These are phyloP conservation scores for Albifimbria verrucaria DNA, from an alignment of 2,329 filamentous ascomycete species.

Conservation along the genomic window DNA sequence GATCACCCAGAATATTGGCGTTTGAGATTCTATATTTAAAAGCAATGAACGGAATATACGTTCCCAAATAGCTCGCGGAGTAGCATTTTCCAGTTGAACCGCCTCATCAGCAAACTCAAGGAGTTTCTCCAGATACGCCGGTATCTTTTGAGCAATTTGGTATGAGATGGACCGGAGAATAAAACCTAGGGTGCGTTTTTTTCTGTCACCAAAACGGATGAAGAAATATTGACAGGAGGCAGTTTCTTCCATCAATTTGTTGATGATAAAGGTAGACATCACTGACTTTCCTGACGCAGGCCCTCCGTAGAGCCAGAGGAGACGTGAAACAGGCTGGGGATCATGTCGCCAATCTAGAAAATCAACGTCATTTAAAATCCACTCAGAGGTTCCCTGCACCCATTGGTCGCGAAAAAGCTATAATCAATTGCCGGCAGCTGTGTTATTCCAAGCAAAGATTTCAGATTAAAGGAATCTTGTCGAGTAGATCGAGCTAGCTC, in stretches of 20 bases:
- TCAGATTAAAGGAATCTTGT: constrained; percentile 7
- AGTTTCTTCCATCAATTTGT: constrained; percentile 16
- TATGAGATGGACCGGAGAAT: constrained; percentile 27
- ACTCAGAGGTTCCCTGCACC: constrained; percentile 22
- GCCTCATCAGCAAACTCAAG: constrained; percentile 17
- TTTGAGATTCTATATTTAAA: constrained; percentile 15
- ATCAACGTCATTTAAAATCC: constrained; percentile 20
- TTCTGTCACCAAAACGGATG: constrained; percentile 15
- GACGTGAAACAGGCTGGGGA: constrained; percentile 3
- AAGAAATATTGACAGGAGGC: constrained; percentile 22
- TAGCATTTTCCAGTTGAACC: constrained; percentile 20
- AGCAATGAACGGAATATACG: constrained; percentile 26
- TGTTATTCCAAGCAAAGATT: constrained; percentile 14
- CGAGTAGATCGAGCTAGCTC: background rate
- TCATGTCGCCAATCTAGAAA: constrained; percentile 19
- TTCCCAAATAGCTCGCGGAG: constrained; percentile 25
- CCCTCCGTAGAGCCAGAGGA: constrained; percentile 28
- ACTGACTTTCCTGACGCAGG: constrained; percentile 33
- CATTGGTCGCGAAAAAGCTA: constrained; percentile 19
- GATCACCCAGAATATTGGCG: constrained; percentile 28
- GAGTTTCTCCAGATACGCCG: constrained; percentile 16
- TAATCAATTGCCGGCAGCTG: constrained; percentile 17
- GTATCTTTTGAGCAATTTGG: constrained; percentile 21
- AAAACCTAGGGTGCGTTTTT: constrained; percentile 15
- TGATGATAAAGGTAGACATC: constrained; percentile 26